Evolutionary conservation across 208 protist genomes (phyloP).

Genomic region (Trypanosoma mega): DNA sequence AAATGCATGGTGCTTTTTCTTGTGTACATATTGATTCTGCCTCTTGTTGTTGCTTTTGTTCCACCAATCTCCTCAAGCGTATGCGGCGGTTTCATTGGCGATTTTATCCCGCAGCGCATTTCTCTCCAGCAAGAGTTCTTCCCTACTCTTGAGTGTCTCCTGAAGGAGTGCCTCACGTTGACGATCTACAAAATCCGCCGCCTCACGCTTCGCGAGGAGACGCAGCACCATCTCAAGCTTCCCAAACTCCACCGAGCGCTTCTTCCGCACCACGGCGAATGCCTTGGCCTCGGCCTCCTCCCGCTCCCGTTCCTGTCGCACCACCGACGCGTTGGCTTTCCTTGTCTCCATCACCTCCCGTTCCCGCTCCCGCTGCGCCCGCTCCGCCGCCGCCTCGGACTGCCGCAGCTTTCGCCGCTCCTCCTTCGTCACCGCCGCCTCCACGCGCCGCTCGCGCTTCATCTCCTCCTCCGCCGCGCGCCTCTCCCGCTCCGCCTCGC

Average conservation of each 20-base stretch:
- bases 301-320: slow-evolving; percentile 53
- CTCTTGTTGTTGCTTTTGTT: background rate
- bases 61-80: background rate
- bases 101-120: slow-evolving; percentile 26
- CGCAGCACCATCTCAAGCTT: slow-evolving; percentile 66
- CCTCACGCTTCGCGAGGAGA: slow-evolving; percentile 62
- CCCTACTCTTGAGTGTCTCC: slow-evolving; percentile 44
- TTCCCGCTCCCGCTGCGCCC: slow-evolving; percentile 36
- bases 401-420: slow-evolving; percentile 38
- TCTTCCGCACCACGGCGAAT: slow-evolving; percentile 57
- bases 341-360: slow-evolving; percentile 34
- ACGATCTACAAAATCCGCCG: slow-evolving; percentile 39
- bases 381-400: slow-evolving; percentile 28
- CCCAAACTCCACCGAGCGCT: slow-evolving; percentile 66
- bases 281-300: slow-evolving; percentile 57
- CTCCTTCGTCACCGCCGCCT: slow-evolving; percentile 27
- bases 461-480: slow-evolving; percentile 36
- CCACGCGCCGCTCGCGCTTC: slow-evolving; percentile 38
- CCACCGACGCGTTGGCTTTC: slow-evolving; percentile 30
- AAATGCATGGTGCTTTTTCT: too few species aligned
- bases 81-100: background rate
- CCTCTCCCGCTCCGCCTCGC: slow-evolving; percentile 35
- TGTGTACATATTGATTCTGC: too few species aligned
- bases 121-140: slow-evolving; percentile 38
- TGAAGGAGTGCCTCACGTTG: slow-evolving; percentile 51